Conservation (phyloP, 108 stramenopile genomes). For the Cyclotella choctawhatcheeana region DNA sequence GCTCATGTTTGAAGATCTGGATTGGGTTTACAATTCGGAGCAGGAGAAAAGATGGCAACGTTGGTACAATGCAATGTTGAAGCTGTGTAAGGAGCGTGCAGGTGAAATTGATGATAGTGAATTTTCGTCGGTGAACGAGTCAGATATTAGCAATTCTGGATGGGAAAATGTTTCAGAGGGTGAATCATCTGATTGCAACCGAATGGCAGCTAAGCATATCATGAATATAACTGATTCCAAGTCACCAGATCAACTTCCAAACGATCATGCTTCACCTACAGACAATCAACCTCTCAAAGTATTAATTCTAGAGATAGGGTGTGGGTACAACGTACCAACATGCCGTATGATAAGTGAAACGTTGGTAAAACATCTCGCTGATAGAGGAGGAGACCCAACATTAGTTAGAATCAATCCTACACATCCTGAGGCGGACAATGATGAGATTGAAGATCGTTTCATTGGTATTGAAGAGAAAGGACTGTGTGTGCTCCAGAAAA, state of each 20-base stretch:
- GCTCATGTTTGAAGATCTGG: slow-evolving; percentile 49
- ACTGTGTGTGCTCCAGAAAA: slow-evolving; percentile 32
- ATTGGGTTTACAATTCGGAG: slow-evolving; percentile 34
- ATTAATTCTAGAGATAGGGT: slow-evolving; percentile 60
- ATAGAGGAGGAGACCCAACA: slow-evolving; percentile 29
- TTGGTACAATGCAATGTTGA: slow-evolving; percentile 39
- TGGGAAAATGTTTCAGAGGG: slow-evolving; percentile 8
- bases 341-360: slow-evolving; percentile 37
- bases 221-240: not conserved
- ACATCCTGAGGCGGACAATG: slow-evolving; percentile 43
- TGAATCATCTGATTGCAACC: not conserved
- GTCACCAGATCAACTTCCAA: not conserved
- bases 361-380: slow-evolving; percentile 11
- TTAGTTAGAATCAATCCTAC: slow-evolving; percentile 41
- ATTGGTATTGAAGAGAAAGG: slow-evolving; percentile 47
- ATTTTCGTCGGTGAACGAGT: not conserved
- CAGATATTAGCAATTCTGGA: not conserved
- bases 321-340: slow-evolving; percentile 59
- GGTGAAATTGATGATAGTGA: not conserved
- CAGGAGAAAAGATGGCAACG: slow-evolving; percentile 37
- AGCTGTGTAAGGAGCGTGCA: slow-evolving; percentile 32
- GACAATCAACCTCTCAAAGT: slow-evolving; percentile 31
- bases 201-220: not conserved
- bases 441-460: slow-evolving; percentile 23
- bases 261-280: not conserved